Evolutionary conservation across 1,139 yeast genomes (phyloP).

Genomic region (Saccharomyces hybrid): DNA sequence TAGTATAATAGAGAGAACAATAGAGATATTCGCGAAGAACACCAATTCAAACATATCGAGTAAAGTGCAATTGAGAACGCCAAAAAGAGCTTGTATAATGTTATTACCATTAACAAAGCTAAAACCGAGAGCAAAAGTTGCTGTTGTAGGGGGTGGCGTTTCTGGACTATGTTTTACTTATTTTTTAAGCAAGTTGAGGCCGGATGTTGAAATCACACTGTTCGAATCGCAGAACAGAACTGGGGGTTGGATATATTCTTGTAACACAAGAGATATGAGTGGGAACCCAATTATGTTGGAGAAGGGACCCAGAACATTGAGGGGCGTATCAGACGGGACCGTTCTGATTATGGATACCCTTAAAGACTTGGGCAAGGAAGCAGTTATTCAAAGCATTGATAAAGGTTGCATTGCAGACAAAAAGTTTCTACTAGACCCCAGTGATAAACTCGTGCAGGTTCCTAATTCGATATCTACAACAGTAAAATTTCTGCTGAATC

Average conservation of each 20-base stretch:
- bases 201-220: conserved; percentile 58
- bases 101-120: conserved; percentile 9
- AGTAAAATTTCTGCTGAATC: conserved; percentile 38
- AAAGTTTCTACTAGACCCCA: conserved; percentile 46
- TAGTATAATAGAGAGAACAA: neutral
- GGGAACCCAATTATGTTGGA: conserved; percentile 40
- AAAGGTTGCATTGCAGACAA: conserved; percentile 48
- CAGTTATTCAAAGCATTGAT: conserved; percentile 44
- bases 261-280: conserved; percentile 22
- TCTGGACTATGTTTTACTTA: conserved; percentile 79
- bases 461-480: conserved; percentile 36
- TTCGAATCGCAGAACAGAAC: conserved; percentile 47
- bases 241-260: conserved; percentile 78
- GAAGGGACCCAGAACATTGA: conserved; percentile 67
- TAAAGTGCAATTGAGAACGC: neutral
- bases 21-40: neutral
- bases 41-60: neutral
- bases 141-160: conserved; percentile 79
- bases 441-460: conserved; percentile 41
- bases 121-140: conserved; percentile 40
- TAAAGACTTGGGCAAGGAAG: conserved; percentile 36
- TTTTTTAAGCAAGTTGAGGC: conserved; percentile 59
- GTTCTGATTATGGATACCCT: conserved; percentile 52
- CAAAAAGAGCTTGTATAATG: neutral
- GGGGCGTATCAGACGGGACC: conserved; percentile 65